Base-by-base conservation (phyloP, 2,329 filamentous ascomycete genomes). In the Fusarium metavorans region DNA sequence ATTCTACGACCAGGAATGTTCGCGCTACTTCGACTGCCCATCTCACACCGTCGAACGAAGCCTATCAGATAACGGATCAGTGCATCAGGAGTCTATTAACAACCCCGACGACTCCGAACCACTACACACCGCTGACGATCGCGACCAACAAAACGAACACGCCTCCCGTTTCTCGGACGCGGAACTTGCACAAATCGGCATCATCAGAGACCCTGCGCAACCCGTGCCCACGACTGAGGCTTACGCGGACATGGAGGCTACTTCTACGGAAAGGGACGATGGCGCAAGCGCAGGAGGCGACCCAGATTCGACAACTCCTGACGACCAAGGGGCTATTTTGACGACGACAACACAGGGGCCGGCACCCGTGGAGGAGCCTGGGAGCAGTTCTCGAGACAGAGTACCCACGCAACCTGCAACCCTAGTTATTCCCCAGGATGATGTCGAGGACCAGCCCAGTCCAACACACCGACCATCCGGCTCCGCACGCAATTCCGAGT, bases 21-120 rank as follows among this genome's bases (percentile, higher is more conserved):
- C 82, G 13, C 83, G 83, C 56, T 88, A 82, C 77, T 83, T 87
- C 66, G 87, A 88, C 79, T 88, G 87, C 50, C 87, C 87, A 35
- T 84, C 85, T 5, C 87, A 88, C 66, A 70, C 81, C 20, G 74
- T 86, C 54, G 84, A 84, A 75, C 82, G 87, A 61, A 76, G 75
- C 32, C 68, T 82, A 23, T 83, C 83, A 41, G 66, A 75, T 27
- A 64, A 61, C 13, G 64, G 68, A 32, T 75, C 76, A 9, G 64
- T 39, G 35, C 80, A 80, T n/a, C 78, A 80, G 68, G 73, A 76
- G 39, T 72, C 74, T 14, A 74, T 73, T 8, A 63, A 67, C 48
- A 58, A 50, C 43, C 45, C 54, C 34, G 67, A 57, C 54, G 57
- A 66, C 13, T 20, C 32, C 30, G 68, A 65, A 41, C 23, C 57